phyloP scores from a whole-genome alignment of 495 filamentous ascomycete species.

The Cryomyces minteri region DNA sequence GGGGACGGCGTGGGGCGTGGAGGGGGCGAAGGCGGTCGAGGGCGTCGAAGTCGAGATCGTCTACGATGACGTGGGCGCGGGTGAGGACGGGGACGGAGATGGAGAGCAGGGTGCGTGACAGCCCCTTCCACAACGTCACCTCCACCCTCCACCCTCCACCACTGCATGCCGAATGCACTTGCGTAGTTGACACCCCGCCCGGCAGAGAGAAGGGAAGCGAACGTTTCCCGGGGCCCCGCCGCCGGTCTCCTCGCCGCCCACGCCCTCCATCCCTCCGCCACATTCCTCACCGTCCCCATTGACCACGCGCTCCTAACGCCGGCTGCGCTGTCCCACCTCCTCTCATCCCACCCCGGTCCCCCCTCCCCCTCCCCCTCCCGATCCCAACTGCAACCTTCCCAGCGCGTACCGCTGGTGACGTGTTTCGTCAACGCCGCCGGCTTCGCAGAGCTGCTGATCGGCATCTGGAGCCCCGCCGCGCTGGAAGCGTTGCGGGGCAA shows the following conservation, averaged over 20 bases:
- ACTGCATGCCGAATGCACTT: no score
- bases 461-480: not conserved
- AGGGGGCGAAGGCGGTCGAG: not conserved
- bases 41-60: not conserved
- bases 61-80: not conserved
- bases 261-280: not conserved
- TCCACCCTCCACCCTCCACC: no score
- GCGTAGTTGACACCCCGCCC: no score
- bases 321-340: not conserved
- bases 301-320: conserved; percentile 1
- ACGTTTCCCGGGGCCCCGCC: not conserved
- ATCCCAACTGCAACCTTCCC: not conserved
- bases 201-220: no score
- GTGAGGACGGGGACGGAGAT: no score
- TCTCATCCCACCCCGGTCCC: no score
- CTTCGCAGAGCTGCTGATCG: not conserved
- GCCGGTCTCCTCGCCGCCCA: not conserved
- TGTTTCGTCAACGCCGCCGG: not conserved
- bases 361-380: no score
- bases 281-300: not conserved
- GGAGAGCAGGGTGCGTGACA: no score
- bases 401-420: not conserved
- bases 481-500: not conserved
- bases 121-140: no score
- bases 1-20: not conserved